Evolutionary conservation across 139 green algal genomes (phyloP), one percentile per base, ranked within the genome.

Genomic region (Chlorella sp.): DNA sequence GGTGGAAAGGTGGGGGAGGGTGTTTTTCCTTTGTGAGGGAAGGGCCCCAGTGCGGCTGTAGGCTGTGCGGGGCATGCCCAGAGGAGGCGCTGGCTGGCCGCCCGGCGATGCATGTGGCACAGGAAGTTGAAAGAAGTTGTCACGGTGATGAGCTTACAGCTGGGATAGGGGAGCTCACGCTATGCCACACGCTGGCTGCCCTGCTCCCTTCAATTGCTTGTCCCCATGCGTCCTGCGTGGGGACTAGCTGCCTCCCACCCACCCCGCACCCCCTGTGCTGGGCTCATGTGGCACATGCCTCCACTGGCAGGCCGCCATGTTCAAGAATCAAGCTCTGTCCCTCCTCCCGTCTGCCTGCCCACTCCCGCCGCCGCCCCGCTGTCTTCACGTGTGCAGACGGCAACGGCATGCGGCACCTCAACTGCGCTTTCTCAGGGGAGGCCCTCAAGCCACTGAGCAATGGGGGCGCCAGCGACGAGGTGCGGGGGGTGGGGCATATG

Each of bases 341-440:
- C n/a, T 12, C n/a, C n/a, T 7, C 73, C 34, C 19, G 3, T 42
- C 1, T 22, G 73, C 73, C 21, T 42, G 73, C 73, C n/a, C 34
- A 28, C 22, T 5, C 77, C 60, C 60, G 37, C 77, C 26, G 48
- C 15, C 32, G 24, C 7, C 64, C 57, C n/a, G 73, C 66, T 57
- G 0, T 36, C 26, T 11, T 57, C 86, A 93, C 91, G 9, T 9
- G 48, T 57, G 96, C 92, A 76, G 97, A 99, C 91, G 98, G 98
- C 24, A 79, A 81, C 3, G 97, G 97, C 16, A 93, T 96, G 81
- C 97, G 97, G 91, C 92, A 95, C 83, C 91, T 99, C 22, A 95
- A 98, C 87, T 94, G 91, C 24, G 81, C 85, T 18, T 96, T 93
- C 93, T 21, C 36, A 24, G 81, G 88, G 15, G 40, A 64, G 84